Conservation (phyloP, 352 stramenopile species). For the Pythium vanterpoolii region DNA sequence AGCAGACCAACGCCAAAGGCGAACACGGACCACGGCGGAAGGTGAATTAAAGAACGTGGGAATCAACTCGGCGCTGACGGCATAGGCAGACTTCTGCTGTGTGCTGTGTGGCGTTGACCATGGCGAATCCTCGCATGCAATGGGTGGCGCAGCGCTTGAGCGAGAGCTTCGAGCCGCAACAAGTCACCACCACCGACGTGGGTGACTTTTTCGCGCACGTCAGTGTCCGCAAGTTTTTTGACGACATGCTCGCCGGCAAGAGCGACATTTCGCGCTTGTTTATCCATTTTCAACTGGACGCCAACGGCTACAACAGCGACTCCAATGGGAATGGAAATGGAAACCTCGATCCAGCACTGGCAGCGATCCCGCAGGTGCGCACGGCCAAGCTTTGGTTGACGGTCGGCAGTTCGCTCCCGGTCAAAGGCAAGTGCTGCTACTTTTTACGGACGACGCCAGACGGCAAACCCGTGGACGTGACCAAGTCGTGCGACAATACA, state of each 20-base stretch:
- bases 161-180: conserved; percentile 71
- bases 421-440: conserved; percentile 82
- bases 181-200: conserved; percentile 47
- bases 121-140: conserved; percentile 79
- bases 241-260: conserved; percentile 70
- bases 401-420: conserved; percentile 61
- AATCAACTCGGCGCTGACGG: too few relatives aligned
- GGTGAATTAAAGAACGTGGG: too few relatives aligned
- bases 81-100: too few relatives aligned
- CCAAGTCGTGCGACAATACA: conserved; percentile 74
- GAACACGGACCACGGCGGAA: neutral
- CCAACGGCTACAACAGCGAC: conserved; percentile 9
- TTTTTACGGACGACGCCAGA: conserved; percentile 71
- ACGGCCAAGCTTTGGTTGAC: conserved; percentile 64
- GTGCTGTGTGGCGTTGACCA: conserved; percentile 18
- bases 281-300: conserved; percentile 58
- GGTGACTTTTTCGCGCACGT: conserved; percentile 59
- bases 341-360: neutral
- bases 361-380: conserved; percentile 27
- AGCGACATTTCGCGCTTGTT: conserved; percentile 69
- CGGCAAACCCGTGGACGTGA: conserved; percentile 65
- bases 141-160: conserved; percentile 74
- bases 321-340: conserved; percentile 6
- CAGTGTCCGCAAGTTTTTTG: conserved; percentile 62
- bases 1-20: neutral